Evolutionary conservation across 2,329 filamentous ascomycete genomes (phyloP), one percentile per base, ranked within the genome.

Genomic region (Sporothrix pallida): DNA sequence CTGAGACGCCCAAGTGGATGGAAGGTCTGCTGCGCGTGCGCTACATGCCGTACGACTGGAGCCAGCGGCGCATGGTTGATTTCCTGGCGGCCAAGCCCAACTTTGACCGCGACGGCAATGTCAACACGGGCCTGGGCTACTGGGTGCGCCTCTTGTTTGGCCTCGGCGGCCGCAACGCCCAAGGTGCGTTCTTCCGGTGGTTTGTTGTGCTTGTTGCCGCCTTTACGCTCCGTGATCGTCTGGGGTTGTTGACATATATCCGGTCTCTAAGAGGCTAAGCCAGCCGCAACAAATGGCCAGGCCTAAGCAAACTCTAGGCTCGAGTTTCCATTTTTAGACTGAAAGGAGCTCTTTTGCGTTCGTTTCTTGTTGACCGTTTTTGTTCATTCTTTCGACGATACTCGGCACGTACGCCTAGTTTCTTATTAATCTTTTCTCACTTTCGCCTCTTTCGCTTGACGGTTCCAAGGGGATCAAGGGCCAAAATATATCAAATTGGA

Each of bases 1-100:
- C 89, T 26, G 86, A 84, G 62, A 92, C 90, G 4, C 91, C 91
- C 0, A 78, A 81, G 17, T 93, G 91, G 91, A 86, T 91, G 76
- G 91, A 94, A 79, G 83, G 83, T 54, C 79, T 94, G 75, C 83
- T 95, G 77, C 86, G 87, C 74, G 85, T 93, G 71, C 88, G 93
- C 75, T 92, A 92, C 82, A 87, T 90, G 83, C 90, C 90, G 2
- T 91, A 90, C 81, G 81, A 82, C 50, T 80, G 80, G 77, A 79
- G 78, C 17, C 81, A 87, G 75, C 83, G 89, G 73, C 80, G 82
- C 62, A 81, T 84, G 67, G 81, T 87, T 75, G 78, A 83, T 68
- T 80, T 81, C 60, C 79, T 88, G 76, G 83, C 83, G 69, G 74
- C 79, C 76, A 86, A 83, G 79, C 88, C 89, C 75, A 85, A 89